phyloP scores from a whole-genome alignment of 371 early-diverging fungal species.

The Nosema granulosis region DNA sequence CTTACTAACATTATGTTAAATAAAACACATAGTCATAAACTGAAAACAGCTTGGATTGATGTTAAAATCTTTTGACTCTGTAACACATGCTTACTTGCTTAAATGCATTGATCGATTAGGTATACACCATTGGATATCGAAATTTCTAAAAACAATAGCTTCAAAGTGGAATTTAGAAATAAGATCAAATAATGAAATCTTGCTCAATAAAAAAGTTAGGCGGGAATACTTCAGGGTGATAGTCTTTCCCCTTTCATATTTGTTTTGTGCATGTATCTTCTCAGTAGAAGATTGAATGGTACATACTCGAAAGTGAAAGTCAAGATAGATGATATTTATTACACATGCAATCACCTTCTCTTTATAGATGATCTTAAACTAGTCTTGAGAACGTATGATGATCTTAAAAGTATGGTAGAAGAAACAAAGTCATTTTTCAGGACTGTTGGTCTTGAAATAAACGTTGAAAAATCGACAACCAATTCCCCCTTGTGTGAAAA shows the following conservation, averaged over 20 bases:
- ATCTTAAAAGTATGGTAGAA: not conserved
- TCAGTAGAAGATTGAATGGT: slow-evolving; percentile 15
- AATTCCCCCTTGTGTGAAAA: not conserved
- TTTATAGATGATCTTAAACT: not conserved
- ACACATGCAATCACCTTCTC: not conserved
- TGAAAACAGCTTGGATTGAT: slow-evolving; percentile 2
- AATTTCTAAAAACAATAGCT: not conserved
- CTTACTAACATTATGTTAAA: slow-evolving; percentile 13
- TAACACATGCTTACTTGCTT: not conserved
- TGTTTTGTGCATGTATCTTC: slow-evolving; percentile 24
- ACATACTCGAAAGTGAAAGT: not conserved
- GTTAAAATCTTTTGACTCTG: not conserved
- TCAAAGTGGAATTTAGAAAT: not conserved
- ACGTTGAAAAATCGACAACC: not conserved
- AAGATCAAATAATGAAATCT: not conserved
- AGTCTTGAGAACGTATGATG: not conserved
- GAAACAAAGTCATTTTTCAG: not conserved
- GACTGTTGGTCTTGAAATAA: not conserved
- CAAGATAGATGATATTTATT: not conserved
- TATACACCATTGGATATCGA: not conserved
- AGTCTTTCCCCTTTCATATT: slow-evolving; percentile 19
- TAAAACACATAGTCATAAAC: not conserved
- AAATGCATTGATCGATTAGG: not conserved
- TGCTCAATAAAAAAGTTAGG: not conserved
- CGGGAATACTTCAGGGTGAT: slow-evolving; percentile 23